A percentile compares a stretch with the other conserved stretches of the same genome.
phyloP scores from a whole-genome alignment of 176 grass and related monocot genomes.

The Aegilops bicornis region DNA sequence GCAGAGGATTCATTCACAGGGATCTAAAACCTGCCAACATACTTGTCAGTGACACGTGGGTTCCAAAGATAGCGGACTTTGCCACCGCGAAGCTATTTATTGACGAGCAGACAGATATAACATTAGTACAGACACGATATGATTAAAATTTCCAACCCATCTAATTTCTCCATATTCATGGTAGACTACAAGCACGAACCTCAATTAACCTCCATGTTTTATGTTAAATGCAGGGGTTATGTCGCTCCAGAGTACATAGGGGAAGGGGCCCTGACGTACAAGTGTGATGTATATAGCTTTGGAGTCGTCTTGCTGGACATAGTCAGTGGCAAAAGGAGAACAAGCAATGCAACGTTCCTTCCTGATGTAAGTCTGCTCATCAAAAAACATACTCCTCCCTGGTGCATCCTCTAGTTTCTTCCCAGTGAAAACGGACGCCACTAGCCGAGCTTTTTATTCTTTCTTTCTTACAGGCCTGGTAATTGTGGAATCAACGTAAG shows the following conservation, averaged over 20 bases:
- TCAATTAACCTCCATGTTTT: neutral
- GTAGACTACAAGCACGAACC: no score
- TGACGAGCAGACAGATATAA: neutral
- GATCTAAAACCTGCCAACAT: slow-evolving; percentile 13
- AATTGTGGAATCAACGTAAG: slow-evolving; percentile 29
- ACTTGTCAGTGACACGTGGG: neutral
- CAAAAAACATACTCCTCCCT: no score
- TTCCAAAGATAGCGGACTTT: slow-evolving; percentile 7
- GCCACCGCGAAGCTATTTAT: neutral
- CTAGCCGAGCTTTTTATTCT: no score
- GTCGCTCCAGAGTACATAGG: neutral
- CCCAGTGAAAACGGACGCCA: no score
- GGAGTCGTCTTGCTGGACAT: no score
- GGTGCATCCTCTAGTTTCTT: no score
- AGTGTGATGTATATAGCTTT: no score
- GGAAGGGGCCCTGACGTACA: neutral
- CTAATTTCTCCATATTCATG: neutral
- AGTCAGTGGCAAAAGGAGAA: no score
- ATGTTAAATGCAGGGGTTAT: neutral
- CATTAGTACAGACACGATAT: neutral
- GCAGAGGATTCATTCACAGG: neutral
- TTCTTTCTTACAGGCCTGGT: slow-evolving; percentile 29
- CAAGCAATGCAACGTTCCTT: no score
- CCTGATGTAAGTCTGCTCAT: no score
- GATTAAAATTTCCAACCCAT: neutral